phyloP scores from a whole-genome alignment of 2,329 filamentous ascomycete genomes.

The Purpureocillium lavendulum region DNA sequence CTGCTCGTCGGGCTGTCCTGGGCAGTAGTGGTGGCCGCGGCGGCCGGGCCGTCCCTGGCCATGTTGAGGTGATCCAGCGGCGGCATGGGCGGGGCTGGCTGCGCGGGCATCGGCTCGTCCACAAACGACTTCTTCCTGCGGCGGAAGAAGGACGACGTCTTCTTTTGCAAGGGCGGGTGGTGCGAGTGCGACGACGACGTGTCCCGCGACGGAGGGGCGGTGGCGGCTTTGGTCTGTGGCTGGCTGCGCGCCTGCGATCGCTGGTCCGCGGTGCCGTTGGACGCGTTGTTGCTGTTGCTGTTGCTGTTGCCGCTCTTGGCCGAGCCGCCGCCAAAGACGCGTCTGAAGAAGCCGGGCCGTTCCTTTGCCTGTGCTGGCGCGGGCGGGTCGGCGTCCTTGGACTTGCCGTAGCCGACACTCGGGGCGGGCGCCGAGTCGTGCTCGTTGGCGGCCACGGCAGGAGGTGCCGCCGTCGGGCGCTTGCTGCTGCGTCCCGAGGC shows the following conservation, averaged over 20 bases:
- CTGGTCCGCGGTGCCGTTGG: constrained; percentile 16
- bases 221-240: constrained; percentile 29
- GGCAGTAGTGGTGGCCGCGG: constrained; percentile 18
- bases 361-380: constrained; percentile 49
- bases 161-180: constrained; percentile 64
- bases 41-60: no score
- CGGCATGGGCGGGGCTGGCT: constrained; percentile 30
- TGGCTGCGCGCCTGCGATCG: constrained; percentile 32
- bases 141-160: constrained; percentile 89
- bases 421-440: constrained; percentile 49
- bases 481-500: constrained; percentile 27
- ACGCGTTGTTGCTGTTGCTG: constrained; percentile 2
- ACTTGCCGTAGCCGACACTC: constrained; percentile 50
- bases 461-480: constrained; percentile 12
- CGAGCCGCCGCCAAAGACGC: constrained; percentile 68
- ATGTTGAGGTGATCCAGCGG: constrained; percentile 24
- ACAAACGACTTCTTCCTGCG: constrained; percentile 83
- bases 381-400: constrained; percentile 31
- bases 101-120: constrained; percentile 52
- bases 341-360: constrained; percentile 81
- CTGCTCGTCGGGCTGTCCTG: constrained; percentile 64
- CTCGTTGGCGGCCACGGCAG: constrained; percentile 25
- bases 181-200: constrained; percentile 33
- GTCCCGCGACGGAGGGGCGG: constrained; percentile 43
- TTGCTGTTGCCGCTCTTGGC: constrained; percentile 37